phyloP scores from a whole-genome alignment of 306 rosid species.

The Ormosia emarginata region DNA sequence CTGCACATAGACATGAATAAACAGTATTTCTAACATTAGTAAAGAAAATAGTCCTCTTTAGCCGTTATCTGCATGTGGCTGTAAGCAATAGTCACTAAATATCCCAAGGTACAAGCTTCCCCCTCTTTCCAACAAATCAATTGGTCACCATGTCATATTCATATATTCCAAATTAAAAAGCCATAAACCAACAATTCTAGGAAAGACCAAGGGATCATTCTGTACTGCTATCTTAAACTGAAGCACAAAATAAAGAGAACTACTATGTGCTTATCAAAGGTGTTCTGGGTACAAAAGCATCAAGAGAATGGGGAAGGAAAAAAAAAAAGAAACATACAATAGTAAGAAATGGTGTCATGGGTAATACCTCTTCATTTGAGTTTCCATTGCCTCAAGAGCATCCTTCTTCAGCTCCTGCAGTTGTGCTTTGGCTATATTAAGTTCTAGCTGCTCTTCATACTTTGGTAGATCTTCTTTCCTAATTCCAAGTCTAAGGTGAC shows the following conservation, averaged over 20 bases:
- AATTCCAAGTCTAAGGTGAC: constrained; percentile 60
- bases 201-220: background rate
- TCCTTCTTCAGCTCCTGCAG: constrained; percentile 85
- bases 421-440: constrained; percentile 75
- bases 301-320: background rate
- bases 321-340: background rate
- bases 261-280: background rate
- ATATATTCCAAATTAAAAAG: background rate
- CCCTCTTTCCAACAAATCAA: background rate
- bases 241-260: background rate
- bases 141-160: background rate
- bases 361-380: constrained; percentile 82
- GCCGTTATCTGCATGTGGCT: background rate
- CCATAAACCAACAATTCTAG: background rate
- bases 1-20: background rate
- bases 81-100: background rate
- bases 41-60: background rate
- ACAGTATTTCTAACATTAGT: background rate
- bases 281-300: background rate
- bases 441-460: constrained; percentile 81
- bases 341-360: background rate
- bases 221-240: background rate
- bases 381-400: constrained; percentile 83
- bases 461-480: constrained; percentile 71
- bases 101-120: background rate